phyloP scores from a whole-genome alignment of 495 filamentous ascomycete genomes.

The Sordaria brevicollis region DNA sequence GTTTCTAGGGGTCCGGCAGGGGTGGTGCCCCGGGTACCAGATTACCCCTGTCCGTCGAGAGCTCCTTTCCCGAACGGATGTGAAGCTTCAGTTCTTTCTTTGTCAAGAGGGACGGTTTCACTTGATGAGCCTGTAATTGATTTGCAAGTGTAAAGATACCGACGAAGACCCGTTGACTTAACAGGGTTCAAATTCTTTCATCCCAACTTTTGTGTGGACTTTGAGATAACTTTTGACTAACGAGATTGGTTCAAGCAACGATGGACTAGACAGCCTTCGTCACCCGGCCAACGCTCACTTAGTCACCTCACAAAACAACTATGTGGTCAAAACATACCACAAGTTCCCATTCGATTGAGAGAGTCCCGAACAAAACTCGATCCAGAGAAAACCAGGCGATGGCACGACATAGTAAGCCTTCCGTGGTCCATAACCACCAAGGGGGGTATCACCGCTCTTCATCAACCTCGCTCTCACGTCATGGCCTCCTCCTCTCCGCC shows the following conservation, averaged over 20 bases:
- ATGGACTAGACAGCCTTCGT: background rate
- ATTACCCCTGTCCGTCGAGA: background rate
- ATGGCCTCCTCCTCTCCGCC: constrained; percentile 4
- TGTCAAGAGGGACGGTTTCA: background rate
- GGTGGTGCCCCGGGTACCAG: background rate
- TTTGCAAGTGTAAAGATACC: background rate
- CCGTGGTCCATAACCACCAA: background rate
- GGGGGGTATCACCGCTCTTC: background rate
- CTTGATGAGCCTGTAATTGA: background rate
- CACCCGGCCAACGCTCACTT: background rate
- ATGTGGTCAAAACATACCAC: background rate
- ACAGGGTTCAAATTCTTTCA: background rate
- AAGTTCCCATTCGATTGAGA: background rate
- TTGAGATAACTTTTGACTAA: background rate
- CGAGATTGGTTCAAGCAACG: background rate
- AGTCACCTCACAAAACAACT: background rate
- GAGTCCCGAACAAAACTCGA: background rate
- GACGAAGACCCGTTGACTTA: background rate
- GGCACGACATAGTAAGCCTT: background rate
- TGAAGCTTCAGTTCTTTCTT: background rate
- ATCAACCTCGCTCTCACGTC: background rate
- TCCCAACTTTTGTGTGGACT: background rate
- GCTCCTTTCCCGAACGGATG: background rate
- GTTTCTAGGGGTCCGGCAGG: background rate
- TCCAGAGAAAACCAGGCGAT: background rate